phyloP scores from a whole-genome alignment of 2,329 filamentous ascomycete species.

The Fusarium odoratissimum region DNA sequence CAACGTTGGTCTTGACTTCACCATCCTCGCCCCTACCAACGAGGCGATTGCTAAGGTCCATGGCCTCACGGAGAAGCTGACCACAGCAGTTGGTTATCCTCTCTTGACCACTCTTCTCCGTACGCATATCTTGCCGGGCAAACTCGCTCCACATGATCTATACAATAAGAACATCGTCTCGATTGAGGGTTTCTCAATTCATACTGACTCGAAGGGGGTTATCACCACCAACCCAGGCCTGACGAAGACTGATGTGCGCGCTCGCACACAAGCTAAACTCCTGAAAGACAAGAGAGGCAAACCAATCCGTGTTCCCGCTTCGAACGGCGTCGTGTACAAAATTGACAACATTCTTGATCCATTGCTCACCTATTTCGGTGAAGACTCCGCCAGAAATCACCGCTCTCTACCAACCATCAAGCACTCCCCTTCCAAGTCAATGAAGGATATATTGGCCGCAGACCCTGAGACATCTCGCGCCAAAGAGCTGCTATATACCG shows the following conservation, averaged over 20 bases:
- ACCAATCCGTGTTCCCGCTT: background rate
- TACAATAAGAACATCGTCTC: background rate
- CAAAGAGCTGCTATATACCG: background rate
- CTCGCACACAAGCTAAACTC: background rate
- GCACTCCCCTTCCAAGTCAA: background rate
- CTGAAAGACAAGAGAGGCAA: background rate
- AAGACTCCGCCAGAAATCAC: background rate
- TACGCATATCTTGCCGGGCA: background rate
- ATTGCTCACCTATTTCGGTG: background rate
- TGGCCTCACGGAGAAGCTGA: background rate
- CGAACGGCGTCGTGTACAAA: background rate
- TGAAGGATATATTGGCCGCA: background rate
- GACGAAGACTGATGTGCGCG: background rate
- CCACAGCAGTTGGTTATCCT: background rate
- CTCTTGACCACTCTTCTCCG: background rate
- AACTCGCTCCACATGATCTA: background rate
- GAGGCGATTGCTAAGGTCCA: background rate
- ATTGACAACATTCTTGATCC: background rate
- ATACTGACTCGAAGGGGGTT: background rate
- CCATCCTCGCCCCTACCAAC: background rate
- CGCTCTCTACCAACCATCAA: background rate
- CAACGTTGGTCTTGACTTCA: background rate
- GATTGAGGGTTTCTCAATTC: background rate
- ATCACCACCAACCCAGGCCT: background rate
- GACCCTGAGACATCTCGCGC: background rate